Conservation (phyloP, 148 eudicot genomes). For the Chenopodium formosanum region DNA sequence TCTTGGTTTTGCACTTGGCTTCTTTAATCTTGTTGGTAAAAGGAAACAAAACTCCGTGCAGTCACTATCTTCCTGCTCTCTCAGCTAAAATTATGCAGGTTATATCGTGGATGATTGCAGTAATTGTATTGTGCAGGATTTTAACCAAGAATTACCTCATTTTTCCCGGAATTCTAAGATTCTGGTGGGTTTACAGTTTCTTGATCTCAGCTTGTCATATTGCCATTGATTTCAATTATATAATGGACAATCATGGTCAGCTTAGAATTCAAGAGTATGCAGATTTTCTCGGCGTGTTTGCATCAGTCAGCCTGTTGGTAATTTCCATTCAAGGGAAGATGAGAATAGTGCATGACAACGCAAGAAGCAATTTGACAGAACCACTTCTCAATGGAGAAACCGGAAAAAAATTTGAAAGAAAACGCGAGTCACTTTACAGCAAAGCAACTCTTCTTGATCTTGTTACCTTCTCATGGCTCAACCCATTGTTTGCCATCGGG, state of each 20-base stretch:
- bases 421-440: slow-evolving; percentile 58
- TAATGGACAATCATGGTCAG: slow-evolving; percentile 33
- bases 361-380: slow-evolving; percentile 39
- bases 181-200: slow-evolving; percentile 82
- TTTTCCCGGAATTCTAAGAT: slow-evolving; percentile 61
- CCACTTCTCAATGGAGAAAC: slow-evolving; percentile 58
- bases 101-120: slow-evolving; percentile 49
- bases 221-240: slow-evolving; percentile 38
- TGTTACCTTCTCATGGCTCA: slow-evolving; percentile 90
- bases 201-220: slow-evolving; percentile 45
- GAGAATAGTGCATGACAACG: slow-evolving; percentile 19
- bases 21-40: slow-evolving; percentile 37
- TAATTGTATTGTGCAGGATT: slow-evolving; percentile 39
- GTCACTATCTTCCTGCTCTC: slow-evolving; percentile 32
- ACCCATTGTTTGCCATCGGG: slow-evolving; percentile 80
- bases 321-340: slow-evolving; percentile 56
- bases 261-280: slow-evolving; percentile 39
- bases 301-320: slow-evolving; percentile 50
- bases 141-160: slow-evolving; percentile 21
- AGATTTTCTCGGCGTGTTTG: slow-evolving; percentile 43
- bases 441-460: slow-evolving; percentile 69
- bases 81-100: slow-evolving; percentile 56
- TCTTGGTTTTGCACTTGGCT: slow-evolving; percentile 46
- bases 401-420: slow-evolving; percentile 35
- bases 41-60: slow-evolving; percentile 38